A percentile compares a stretch with the other conserved stretches of the same genome.
phyloP scores from a whole-genome alignment of 495 filamentous ascomycete genomes.

The Penicillium arizonense region DNA sequence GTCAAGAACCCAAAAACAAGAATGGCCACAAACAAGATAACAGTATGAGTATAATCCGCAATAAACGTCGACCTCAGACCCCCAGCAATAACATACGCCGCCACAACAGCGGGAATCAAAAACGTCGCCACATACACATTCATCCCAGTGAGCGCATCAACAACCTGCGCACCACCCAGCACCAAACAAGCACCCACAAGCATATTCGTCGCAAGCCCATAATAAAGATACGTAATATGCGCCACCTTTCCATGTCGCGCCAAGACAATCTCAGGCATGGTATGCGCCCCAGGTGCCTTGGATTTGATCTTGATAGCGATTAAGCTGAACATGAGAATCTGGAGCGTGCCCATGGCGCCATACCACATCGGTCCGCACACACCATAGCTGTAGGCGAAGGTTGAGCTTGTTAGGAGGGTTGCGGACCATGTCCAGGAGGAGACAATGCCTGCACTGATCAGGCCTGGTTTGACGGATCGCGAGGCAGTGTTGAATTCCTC shows the following conservation, averaged over 20 bases:
- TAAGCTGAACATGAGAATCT: constrained; percentile 43
- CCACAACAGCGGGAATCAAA: constrained; percentile 41
- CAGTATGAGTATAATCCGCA: constrained; percentile 44
- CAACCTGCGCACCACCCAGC: constrained; percentile 40
- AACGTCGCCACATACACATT: constrained; percentile 44
- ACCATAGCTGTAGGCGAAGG: constrained; percentile 49
- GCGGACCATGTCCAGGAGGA: constrained; percentile 47
- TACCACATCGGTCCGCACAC: constrained; percentile 50
- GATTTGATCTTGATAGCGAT: constrained; percentile 43
- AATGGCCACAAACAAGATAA: constrained; percentile 46
- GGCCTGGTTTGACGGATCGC: constrained; percentile 45
- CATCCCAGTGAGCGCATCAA: constrained; percentile 44
- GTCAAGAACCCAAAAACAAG: constrained; percentile 50
- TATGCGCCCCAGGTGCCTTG: constrained; percentile 38
- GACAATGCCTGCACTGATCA: constrained; percentile 50
- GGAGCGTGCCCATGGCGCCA: constrained; percentile 38
- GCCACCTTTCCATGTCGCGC: constrained; percentile 34
- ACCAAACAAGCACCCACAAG: constrained; percentile 41
- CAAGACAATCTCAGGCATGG: constrained; percentile 40
- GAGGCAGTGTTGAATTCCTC: constrained; percentile 54
- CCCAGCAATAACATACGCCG: constrained; percentile 42
- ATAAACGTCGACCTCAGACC: constrained; percentile 43
- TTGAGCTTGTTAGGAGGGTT: constrained; percentile 42
- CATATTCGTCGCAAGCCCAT: constrained; percentile 44
- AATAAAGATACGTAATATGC: constrained; percentile 38